Conservation (phyloP, 306 rosid genomes). For the Glycyrrhiza uralensis region DNA sequence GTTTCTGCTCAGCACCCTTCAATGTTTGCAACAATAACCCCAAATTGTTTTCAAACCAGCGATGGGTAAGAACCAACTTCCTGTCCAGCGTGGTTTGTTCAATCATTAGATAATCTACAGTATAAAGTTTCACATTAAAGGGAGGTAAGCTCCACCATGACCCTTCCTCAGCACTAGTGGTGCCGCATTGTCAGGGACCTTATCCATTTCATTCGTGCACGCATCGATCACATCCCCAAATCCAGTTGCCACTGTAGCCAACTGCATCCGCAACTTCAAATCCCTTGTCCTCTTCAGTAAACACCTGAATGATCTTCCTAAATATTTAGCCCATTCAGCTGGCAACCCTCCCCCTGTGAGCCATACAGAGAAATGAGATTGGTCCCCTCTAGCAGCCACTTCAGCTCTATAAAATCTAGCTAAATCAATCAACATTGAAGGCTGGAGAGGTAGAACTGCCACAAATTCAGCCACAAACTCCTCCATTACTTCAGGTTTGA, state of each 20-base stretch:
- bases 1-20: conserved; percentile 11
- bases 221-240: conserved; percentile 65
- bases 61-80: background rate
- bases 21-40: conserved; percentile 9
- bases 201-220: conserved; percentile 62
- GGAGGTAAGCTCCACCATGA: conserved; percentile 96
- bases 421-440: conserved; percentile 78
- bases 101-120: background rate
- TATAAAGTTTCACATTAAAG: conserved; percentile 66
- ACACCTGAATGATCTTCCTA: conserved; percentile 91
- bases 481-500: conserved; percentile 90
- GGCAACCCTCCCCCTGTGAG: conserved; percentile 97
- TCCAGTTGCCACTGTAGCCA: conserved; percentile 79
- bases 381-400: conserved; percentile 94
- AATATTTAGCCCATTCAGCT: conserved; percentile 93
- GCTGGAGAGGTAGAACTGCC: conserved; percentile 83
- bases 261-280: conserved; percentile 69
- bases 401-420: conserved; percentile 87
- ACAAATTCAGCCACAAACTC: conserved; percentile 95
- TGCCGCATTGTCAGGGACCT: conserved; percentile 76
- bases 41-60: conserved; percentile 6
- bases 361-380: conserved; percentile 97
- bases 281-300: conserved; percentile 85
- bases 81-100: background rate
- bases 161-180: conserved; percentile 90